A percentile compares a stretch with the other conserved stretches of the same genome.
These are phyloP conservation scores for Vaccinium macrocarpon DNA, from an alignment of 148 eudicot genomes.

Conservation along the genomic window DNA sequence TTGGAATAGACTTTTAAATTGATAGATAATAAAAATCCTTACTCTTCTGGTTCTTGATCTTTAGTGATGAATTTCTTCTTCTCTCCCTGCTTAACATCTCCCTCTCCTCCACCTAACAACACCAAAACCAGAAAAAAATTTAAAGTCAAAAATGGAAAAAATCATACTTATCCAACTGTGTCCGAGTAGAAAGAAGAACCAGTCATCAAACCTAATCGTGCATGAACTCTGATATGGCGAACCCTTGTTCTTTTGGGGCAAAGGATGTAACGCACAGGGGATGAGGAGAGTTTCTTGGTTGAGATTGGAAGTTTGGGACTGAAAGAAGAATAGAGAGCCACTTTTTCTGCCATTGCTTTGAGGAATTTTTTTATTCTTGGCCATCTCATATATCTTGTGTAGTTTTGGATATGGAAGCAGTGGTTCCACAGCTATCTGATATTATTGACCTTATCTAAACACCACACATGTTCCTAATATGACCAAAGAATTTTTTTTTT, in stretches of 20 bases:
- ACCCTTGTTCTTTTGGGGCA: slow-evolving; percentile 23
- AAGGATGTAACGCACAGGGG: slow-evolving; percentile 23
- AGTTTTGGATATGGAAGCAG: slow-evolving; percentile 28
- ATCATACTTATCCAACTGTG: neutral
- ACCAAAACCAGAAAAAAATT: neutral
- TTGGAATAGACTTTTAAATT: too few relatives aligned
- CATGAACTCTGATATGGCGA: slow-evolving; percentile 41
- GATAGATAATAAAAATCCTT: slow-evolving; percentile 19
- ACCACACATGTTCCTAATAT: neutral
- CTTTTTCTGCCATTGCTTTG: slow-evolving; percentile 55
- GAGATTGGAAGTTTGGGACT: slow-evolving; percentile 29
- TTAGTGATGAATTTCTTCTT: slow-evolving; percentile 91
- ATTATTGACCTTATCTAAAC: slow-evolving; percentile 15
- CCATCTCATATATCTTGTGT: neutral
- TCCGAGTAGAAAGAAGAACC: neutral
- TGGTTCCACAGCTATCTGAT: slow-evolving; percentile 16
- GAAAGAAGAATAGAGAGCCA: slow-evolving; percentile 42
- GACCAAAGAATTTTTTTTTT: neutral
- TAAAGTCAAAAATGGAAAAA: neutral
- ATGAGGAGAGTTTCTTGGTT: slow-evolving; percentile 26
- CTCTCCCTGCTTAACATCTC: slow-evolving; percentile 57
- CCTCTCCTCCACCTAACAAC: slow-evolving; percentile 62
- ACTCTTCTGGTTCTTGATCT: slow-evolving; percentile 96
- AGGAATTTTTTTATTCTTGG: neutral
- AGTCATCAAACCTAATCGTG: slow-evolving; percentile 48